Conservation (phyloP, 2,329 filamentous ascomycete species). For the Mycocentrospora acerina region DNA sequence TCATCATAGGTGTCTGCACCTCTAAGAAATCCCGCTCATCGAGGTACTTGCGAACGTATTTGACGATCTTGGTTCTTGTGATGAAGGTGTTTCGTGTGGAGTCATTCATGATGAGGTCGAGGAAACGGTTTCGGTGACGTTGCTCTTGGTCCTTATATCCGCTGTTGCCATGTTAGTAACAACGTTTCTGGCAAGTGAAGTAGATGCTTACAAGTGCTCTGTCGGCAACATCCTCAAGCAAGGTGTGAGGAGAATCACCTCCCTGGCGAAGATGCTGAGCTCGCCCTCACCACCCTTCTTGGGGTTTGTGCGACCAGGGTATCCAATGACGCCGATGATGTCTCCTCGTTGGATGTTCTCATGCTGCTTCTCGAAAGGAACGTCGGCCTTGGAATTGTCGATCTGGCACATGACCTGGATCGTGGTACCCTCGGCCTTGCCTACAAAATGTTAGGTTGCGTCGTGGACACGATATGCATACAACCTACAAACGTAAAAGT, state of each 20-base stretch:
- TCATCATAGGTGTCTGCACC: constrained; percentile 95
- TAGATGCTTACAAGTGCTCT: constrained; percentile 58
- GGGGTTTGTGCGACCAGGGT: constrained; percentile 80
- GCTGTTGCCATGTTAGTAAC: constrained; percentile 50
- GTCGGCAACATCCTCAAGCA: constrained; percentile 89
- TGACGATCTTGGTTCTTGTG: constrained; percentile 83
- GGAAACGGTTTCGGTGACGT: constrained; percentile 87
- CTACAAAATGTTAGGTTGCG: constrained; percentile 12
- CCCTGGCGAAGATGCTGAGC: constrained; percentile 86
- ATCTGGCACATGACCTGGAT: constrained; percentile 92
- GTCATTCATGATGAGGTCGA: constrained; percentile 97
- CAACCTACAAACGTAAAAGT: constrained; percentile 32
- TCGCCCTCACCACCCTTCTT: constrained; percentile 90
- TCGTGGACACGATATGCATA: background rate
- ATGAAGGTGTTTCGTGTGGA: constrained; percentile 79
- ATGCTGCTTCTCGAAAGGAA: constrained; percentile 83
- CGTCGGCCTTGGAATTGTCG: constrained; percentile 69
- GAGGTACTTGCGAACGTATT: constrained; percentile 85
- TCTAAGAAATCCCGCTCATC: constrained; percentile 86
- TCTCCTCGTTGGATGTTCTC: constrained; percentile 87
- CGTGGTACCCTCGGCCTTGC: constrained; percentile 72
- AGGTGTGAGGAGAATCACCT: constrained; percentile 83
- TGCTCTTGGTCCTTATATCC: constrained; percentile 96
- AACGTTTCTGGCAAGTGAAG: background rate
- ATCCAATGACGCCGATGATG: constrained; percentile 85